Evolutionary conservation across 768 basidiomycete genomes (phyloP).

Genomic region (Dictyophora rubrovolvata): DNA sequence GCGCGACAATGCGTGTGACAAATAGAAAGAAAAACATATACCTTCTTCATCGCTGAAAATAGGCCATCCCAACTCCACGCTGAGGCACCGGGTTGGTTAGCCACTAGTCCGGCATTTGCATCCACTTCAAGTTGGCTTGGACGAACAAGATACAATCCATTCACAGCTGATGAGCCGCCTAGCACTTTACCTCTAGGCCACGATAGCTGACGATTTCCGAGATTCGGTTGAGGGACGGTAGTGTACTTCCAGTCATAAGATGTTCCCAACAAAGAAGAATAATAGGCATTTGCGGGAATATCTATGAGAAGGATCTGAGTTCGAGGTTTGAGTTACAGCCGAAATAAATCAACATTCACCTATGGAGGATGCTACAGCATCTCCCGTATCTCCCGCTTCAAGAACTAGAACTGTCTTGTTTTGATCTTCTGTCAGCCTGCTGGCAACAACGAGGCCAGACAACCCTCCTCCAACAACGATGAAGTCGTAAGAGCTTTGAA

Average conservation of each 20-base stretch:
- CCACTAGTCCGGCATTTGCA: slow-evolving; percentile 35
- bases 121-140: slow-evolving; percentile 40
- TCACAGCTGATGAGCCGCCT: slow-evolving; percentile 60
- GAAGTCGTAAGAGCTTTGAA: slow-evolving; percentile 41
- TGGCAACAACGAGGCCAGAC: slow-evolving; percentile 37
- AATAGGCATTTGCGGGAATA: slow-evolving; percentile 43
- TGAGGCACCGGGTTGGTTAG: slow-evolving; percentile 23
- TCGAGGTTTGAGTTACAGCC: background rate
- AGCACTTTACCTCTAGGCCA: slow-evolving; percentile 63
- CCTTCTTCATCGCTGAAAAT: slow-evolving; percentile 35
- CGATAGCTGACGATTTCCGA: slow-evolving; percentile 30
- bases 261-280: slow-evolving; percentile 34
- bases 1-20: background rate
- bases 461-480: slow-evolving; percentile 41
- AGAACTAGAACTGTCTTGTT: slow-evolving; percentile 34
- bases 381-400: slow-evolving; percentile 7
- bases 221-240: slow-evolving; percentile 37
- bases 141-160: slow-evolving; percentile 57
- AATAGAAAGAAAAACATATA: background rate
- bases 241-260: slow-evolving; percentile 48
- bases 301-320: slow-evolving; percentile 23
- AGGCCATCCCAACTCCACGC: slow-evolving; percentile 40
- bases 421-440: slow-evolving; percentile 34
- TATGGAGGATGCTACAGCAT: slow-evolving; percentile 6
- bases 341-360: background rate